Conservation (phyloP, 805 yeast species). For the Candida ipomoeae region DNA sequence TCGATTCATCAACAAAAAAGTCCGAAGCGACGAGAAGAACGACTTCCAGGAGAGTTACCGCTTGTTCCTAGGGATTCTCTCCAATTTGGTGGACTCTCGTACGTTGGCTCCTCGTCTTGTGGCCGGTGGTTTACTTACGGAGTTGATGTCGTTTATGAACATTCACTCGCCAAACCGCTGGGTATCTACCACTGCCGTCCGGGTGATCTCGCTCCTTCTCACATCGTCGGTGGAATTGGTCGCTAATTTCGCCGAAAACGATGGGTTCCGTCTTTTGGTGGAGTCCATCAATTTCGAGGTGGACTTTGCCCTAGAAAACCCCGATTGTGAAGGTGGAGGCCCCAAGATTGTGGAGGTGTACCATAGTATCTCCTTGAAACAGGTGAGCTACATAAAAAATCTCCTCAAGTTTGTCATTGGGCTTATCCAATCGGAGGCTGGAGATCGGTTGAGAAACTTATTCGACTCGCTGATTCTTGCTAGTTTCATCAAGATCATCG, state of each 20-base stretch:
- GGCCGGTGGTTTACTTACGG: conserved; percentile 71
- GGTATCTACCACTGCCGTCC: conserved; percentile 61
- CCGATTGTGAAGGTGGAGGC: conserved; percentile 54
- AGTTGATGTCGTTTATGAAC: conserved; percentile 58
- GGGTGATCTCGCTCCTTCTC: conserved; percentile 47
- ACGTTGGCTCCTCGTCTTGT: conserved; percentile 54
- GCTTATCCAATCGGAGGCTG: conserved; percentile 67
- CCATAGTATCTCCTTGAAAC: conserved; percentile 54
- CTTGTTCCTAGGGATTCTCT: conserved; percentile 56
- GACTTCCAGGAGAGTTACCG: conserved; percentile 42
- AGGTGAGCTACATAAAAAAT: conserved; percentile 46
- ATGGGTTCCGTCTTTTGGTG: conserved; percentile 64
- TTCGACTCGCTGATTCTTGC: conserved; percentile 78
- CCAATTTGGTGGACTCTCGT: conserved; percentile 55
- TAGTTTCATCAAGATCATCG: conserved; percentile 55
- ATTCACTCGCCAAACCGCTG: conserved; percentile 49
- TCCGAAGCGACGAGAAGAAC: conserved; percentile 38
- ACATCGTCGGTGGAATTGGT: conserved; percentile 46
- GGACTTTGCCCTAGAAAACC: conserved; percentile 56
- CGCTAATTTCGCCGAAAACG: conserved; percentile 57
- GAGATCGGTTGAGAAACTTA: conserved; percentile 78
- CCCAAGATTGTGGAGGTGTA: conserved; percentile 48
- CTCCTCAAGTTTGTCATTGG: conserved; percentile 60
- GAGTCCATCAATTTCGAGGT: conserved; percentile 61
- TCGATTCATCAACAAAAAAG: conserved; percentile 53